These are phyloP conservation scores for Penicillium salamii DNA, from an alignment of 495 filamentous ascomycete species.

Conservation along the genomic window DNA sequence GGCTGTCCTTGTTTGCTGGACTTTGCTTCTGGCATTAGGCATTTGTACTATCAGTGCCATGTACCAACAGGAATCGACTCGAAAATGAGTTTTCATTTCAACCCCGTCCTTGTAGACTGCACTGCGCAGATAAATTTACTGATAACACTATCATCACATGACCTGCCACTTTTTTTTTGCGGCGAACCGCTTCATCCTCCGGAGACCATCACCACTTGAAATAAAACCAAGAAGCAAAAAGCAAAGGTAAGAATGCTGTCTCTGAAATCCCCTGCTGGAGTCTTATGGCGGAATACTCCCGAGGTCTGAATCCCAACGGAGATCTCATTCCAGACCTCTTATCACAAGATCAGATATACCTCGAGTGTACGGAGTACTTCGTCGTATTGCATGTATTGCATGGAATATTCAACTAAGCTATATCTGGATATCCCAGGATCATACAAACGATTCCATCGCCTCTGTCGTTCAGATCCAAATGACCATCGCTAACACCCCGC, in stretches of 20 bases:
- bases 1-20: slow-evolving; percentile 2
- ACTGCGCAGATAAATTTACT: slow-evolving; percentile 1
- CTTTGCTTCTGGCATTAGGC: neutral
- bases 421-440: too few species aligned
- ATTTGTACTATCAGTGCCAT: slow-evolving; percentile 2
- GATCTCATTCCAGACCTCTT: too few species aligned
- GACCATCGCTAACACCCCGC: slow-evolving; percentile 6
- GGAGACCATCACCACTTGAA: slow-evolving; percentile 6
- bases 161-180: slow-evolving; percentile 23
- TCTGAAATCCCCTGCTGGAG: too few species aligned
- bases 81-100: neutral
- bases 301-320: too few species aligned
- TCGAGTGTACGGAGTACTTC: too few species aligned
- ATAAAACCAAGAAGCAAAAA: slow-evolving; percentile 9
- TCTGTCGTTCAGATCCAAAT: neutral
- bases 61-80: slow-evolving; percentile 2
- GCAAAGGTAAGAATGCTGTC: slow-evolving; percentile 26
- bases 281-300: too few species aligned
- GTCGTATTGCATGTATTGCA: too few species aligned
- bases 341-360: too few species aligned
- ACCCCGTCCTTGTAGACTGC: neutral
- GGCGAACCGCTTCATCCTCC: slow-evolving; percentile 11
- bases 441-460: too few species aligned
- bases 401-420: too few species aligned
- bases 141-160: slow-evolving; percentile 24